Percentiles rank a stretch among this genome's conserved stretches.
Evolutionary conservation across 306 rosid genomes (phyloP).

Genomic region (Aeschynomene evenia): DNA sequence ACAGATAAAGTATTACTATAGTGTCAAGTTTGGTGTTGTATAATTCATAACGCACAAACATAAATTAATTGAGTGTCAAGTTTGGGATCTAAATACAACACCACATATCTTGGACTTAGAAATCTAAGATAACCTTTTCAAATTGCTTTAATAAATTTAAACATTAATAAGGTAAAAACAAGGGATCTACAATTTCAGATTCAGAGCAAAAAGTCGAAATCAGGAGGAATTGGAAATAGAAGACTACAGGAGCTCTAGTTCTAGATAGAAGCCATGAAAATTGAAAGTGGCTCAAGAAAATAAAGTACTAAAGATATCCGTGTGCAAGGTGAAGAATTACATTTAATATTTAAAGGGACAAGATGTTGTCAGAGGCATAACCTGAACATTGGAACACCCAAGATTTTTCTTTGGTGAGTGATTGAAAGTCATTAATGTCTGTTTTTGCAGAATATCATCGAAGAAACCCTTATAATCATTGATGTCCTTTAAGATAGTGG

Average conservation of each 20-base stretch:
- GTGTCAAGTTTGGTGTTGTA: neutral
- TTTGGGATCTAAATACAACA: neutral
- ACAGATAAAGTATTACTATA: neutral
- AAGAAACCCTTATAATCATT: neutral
- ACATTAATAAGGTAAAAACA: neutral
- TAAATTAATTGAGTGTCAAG: neutral
- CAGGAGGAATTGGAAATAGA: neutral
- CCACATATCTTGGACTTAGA: too few relatives aligned
- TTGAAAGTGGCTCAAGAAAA: neutral
- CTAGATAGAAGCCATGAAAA: neutral
- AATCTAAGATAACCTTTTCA: neutral
- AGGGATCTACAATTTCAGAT: neutral
- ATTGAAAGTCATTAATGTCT: neutral
- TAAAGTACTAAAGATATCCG: neutral
- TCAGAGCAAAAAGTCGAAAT: neutral
- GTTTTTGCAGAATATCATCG: neutral
- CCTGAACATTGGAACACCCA: neutral
- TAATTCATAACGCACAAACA: neutral
- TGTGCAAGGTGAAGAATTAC: neutral
- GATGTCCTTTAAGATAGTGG: neutral
- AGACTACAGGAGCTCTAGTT: neutral
- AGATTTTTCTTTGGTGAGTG: neutral
- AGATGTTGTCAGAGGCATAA: neutral
- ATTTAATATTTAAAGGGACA: neutral
- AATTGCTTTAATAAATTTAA: neutral